Conservation (phyloP, 1,284 basidiomycete genomes). For the Naganishia liquefaciens region DNA sequence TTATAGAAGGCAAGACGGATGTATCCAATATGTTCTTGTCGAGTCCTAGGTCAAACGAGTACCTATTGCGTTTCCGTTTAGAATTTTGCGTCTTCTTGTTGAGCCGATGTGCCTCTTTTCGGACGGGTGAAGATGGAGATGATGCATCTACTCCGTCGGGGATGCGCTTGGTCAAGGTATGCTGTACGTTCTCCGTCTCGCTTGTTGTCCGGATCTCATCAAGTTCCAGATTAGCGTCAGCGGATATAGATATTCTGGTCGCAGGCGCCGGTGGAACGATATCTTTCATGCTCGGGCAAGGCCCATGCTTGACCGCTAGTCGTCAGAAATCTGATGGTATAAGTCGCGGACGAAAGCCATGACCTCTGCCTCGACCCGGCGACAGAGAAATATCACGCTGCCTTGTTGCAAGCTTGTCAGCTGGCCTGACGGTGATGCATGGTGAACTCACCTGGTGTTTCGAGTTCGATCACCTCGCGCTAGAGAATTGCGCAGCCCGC, state of each 20-base stretch:
- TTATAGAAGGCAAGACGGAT: conserved; percentile 8
- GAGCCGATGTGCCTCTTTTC: conserved; percentile 21
- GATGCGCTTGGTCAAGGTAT: too few species aligned
- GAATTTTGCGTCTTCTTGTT: conserved; percentile 21
- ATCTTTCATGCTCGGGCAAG: conserved; percentile 16
- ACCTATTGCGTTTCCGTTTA: conserved; percentile 19
- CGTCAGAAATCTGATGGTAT: neutral
- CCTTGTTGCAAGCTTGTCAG: too few species aligned
- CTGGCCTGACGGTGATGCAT: too few species aligned
- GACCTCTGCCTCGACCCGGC: too few species aligned
- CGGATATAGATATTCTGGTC: conserved; percentile 4
- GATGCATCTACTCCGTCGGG: neutral
- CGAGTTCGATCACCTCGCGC: too few species aligned
- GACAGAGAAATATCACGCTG: too few species aligned
- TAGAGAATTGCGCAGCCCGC: too few species aligned
- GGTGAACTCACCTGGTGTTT: too few species aligned
- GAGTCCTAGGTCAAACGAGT: conserved; percentile 18
- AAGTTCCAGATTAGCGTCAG: neutral
- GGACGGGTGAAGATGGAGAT: neutral
- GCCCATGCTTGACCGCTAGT: conserved; percentile 3
- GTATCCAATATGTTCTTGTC: neutral
- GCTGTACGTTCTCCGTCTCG: neutral
- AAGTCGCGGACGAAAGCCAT: neutral
- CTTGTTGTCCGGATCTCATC: neutral
- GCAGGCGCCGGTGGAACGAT: conserved; percentile 1